Percentiles rank a stretch among this genome's conserved stretches.
phyloP scores from a whole-genome alignment of 148 eudicot genomes.

The Fagopyrum esculentum region DNA sequence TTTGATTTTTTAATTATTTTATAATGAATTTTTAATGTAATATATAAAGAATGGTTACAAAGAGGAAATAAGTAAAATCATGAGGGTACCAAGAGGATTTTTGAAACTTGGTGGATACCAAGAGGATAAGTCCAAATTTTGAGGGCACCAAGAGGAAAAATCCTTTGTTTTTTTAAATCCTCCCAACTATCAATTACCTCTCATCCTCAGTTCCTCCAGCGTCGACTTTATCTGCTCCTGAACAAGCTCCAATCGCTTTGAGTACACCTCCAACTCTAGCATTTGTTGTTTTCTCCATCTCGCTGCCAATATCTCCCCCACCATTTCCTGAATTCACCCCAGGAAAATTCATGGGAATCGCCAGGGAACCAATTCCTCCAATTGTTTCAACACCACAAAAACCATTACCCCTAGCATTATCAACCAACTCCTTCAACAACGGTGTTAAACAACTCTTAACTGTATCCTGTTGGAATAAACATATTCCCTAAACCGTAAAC shows the following conservation, averaged over 20 bases:
- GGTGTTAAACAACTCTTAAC: slow-evolving; percentile 52
- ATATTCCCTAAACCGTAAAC: no score
- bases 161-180: no score
- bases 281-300: slow-evolving; percentile 96
- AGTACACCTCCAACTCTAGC: slow-evolving; percentile 88
- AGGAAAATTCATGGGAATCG: slow-evolving; percentile 34
- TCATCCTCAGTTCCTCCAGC: slow-evolving; percentile 72
- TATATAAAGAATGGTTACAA: no score
- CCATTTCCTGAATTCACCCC: slow-evolving; percentile 17
- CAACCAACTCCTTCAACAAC: slow-evolving; percentile 29
- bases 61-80: no score
- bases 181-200: slow-evolving; percentile 34
- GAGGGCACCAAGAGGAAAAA: no score
- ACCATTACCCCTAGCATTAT: slow-evolving; percentile 10
- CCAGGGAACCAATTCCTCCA: slow-evolving; percentile 16
- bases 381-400: background rate
- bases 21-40: no score
- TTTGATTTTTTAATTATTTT: no score
- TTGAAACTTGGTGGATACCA: no score
- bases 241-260: slow-evolving; percentile 87
- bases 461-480: no score
- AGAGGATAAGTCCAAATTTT: no score
- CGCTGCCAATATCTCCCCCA: slow-evolving; percentile 46
- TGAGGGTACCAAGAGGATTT: no score
- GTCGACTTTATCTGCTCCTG: slow-evolving; percentile 80